Evolutionary conservation across 1,284 basidiomycete species (phyloP).

Genomic region (Chalciporus sp.): DNA sequence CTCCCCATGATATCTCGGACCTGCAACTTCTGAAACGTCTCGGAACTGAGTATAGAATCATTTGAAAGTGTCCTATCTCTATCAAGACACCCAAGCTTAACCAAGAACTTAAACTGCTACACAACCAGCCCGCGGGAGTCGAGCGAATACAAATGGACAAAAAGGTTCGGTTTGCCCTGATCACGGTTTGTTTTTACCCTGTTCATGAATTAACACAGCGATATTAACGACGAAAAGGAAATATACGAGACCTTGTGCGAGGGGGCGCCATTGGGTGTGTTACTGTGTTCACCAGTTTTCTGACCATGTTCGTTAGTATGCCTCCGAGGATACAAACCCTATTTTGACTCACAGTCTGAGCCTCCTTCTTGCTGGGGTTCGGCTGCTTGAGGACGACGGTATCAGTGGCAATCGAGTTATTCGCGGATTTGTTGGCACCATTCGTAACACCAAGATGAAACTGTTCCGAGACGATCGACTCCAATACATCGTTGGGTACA

Average conservation of each 20-base stretch:
- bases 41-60: no score
- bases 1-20: no score
- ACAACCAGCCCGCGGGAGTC: background rate
- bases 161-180: background rate
- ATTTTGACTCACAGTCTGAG: background rate
- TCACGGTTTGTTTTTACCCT: conserved; percentile 6
- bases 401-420: background rate
- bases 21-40: no score
- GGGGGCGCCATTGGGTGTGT: background rate
- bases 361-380: background rate
- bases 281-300: background rate
- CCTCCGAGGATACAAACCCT: background rate
- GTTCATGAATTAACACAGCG: background rate
- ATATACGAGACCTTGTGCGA: conserved; percentile 1
- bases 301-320: background rate
- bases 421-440: background rate
- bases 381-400: background rate
- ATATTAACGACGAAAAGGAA: background rate
- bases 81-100: background rate
- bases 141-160: no score
- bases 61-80: background rate
- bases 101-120: background rate
- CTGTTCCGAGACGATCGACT: conserved; percentile 32
- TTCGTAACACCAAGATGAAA: conserved; percentile 29
- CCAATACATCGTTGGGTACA: conserved; percentile 39